phyloP scores from a whole-genome alignment of 140 eudicot genomes.

The Senecio squalidus region DNA sequence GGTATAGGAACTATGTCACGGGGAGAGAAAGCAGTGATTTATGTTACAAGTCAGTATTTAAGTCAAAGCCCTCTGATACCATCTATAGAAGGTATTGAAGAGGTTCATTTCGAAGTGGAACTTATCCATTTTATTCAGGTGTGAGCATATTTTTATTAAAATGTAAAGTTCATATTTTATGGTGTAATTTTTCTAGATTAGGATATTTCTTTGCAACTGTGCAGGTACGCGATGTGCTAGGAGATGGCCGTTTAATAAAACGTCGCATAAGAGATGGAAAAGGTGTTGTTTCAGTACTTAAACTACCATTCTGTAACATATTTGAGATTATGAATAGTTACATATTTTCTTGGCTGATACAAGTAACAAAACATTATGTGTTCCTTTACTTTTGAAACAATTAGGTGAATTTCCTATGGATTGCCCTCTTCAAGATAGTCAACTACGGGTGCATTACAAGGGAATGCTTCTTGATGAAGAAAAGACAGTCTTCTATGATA shows the following conservation, averaged over 20 bases:
- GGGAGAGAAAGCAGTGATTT: slow-evolving; percentile 83
- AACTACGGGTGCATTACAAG: slow-evolving; percentile 81
- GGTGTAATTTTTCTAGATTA: slow-evolving; percentile 3
- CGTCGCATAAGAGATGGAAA: slow-evolving; percentile 95
- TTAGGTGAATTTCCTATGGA: slow-evolving; percentile 99
- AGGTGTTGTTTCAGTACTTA: slow-evolving; percentile 43
- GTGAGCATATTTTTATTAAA: slow-evolving; percentile 4
- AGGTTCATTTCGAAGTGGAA: slow-evolving; percentile 96
- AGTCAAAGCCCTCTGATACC: slow-evolving; percentile 61
- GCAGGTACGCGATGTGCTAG: slow-evolving; percentile 98
- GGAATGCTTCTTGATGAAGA: slow-evolving; percentile 76
- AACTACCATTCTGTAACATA: neutral
- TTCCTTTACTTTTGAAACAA: slow-evolving; percentile 15
- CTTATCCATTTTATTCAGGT: slow-evolving; percentile 98
- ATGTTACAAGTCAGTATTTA: slow-evolving; percentile 60
- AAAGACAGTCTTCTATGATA: slow-evolving; percentile 81
- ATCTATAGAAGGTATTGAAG: slow-evolving; percentile 46
- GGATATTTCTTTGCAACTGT: slow-evolving; percentile 7
- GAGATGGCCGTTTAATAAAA: slow-evolving; percentile 97
- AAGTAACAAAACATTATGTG: neutral
- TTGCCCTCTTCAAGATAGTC: slow-evolving; percentile 98
- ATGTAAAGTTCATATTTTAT: slow-evolving; percentile 1
- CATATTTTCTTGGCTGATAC: neutral
- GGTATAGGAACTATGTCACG: slow-evolving; percentile 97
- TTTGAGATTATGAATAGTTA: neutral